Evolutionary conservation across 805 yeast species (phyloP).

Genomic region (Alloascoidea hylecoeti): DNA sequence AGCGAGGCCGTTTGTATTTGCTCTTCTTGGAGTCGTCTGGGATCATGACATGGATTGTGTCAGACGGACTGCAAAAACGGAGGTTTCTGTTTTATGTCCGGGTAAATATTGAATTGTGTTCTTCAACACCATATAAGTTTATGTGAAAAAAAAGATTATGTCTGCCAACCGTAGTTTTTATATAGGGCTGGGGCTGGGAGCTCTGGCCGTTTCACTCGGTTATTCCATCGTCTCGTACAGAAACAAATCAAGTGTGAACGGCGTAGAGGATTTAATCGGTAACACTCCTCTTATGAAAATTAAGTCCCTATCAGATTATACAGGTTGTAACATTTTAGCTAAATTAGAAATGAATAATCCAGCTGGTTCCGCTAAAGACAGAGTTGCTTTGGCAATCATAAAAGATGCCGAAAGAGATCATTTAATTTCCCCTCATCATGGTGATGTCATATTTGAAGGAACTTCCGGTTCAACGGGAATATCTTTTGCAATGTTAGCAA

Average conservation of each 20-base stretch:
- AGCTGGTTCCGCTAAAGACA: constrained; percentile 91
- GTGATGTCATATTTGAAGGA: constrained; percentile 81
- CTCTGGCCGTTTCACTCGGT: no score
- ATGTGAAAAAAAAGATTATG: no score
- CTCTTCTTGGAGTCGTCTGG: not conserved
- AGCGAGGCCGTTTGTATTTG: constrained; percentile 31
- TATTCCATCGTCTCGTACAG: no score
- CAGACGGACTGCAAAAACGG: no score
- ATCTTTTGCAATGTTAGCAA: constrained; percentile 79
- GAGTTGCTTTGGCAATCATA: constrained; percentile 82
- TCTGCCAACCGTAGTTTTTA: no score
- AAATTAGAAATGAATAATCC: constrained; percentile 81
- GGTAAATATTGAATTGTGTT: no score
- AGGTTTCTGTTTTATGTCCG: no score
- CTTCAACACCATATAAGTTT: no score
- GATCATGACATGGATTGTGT: no score
- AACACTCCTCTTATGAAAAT: constrained; percentile 77
- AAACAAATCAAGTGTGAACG: constrained; percentile 21
- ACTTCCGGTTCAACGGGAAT: constrained; percentile 97
- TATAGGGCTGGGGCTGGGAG: no score
- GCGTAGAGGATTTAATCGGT: constrained; percentile 73
- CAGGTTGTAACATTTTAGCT: constrained; percentile 79
- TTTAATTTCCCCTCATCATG: constrained; percentile 37
- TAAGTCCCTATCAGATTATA: constrained; percentile 49
- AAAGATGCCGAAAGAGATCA: constrained; percentile 51